Conservation (phyloP, 163 green algal species). For the Chlorella variabilis region DNA sequence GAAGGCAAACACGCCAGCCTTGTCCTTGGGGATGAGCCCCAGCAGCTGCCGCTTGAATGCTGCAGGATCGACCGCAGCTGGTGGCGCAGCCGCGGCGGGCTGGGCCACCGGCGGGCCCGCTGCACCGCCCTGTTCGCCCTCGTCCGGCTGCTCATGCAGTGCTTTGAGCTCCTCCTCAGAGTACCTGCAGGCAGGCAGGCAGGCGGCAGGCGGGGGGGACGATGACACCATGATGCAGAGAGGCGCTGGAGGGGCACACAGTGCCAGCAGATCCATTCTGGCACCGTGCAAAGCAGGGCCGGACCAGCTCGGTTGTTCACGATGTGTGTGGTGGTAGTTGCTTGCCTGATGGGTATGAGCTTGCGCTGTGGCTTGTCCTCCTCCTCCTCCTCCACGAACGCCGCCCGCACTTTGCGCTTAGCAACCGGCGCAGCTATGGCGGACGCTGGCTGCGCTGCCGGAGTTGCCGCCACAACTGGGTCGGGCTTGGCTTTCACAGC, state of each 20-base stretch:
- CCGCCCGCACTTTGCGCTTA: slow-evolving; percentile 30
- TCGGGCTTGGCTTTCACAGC: slow-evolving; percentile 52
- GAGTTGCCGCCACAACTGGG: background rate
- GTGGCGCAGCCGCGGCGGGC: slow-evolving; percentile 17
- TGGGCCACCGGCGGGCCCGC: background rate
- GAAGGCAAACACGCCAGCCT: slow-evolving; percentile 72
- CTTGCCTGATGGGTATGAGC: slow-evolving; percentile 54
- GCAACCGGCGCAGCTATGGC: background rate
- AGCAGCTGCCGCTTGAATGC: slow-evolving; percentile 67
- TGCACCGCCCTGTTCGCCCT: background rate
- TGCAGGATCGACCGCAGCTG: slow-evolving; percentile 28
- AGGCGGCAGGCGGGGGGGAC: background rate
- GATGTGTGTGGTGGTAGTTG: too few species aligned
- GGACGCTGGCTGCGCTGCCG: background rate
- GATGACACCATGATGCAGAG: background rate
- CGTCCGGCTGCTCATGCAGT: slow-evolving; percentile 45
- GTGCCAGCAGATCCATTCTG: too few species aligned
- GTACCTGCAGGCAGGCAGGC: slow-evolving; percentile 59
- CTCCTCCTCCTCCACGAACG: slow-evolving; percentile 80
- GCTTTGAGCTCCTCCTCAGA: slow-evolving; percentile 74
- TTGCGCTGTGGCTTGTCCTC: slow-evolving; percentile 62
- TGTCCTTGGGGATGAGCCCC: slow-evolving; percentile 77
- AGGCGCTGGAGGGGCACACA: too few species aligned
- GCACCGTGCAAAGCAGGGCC: too few species aligned
- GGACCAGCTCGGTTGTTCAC: too few species aligned